Evolutionary conservation across 1,139 yeast species (phyloP).

Genomic region (Yamadazyma trypodendri): DNA sequence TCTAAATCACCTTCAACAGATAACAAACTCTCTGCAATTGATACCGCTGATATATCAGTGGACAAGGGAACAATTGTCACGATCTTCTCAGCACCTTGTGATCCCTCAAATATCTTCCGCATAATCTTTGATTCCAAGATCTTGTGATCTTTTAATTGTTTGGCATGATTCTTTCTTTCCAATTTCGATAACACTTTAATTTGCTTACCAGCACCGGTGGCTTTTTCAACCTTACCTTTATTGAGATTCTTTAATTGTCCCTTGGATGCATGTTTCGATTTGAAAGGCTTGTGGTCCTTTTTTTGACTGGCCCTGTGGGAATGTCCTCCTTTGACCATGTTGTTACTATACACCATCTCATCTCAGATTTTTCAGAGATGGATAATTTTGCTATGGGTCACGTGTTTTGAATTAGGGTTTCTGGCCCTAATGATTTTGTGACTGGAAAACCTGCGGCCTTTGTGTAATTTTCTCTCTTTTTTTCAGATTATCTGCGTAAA

Average conservation of each 20-base stretch:
- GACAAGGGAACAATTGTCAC: constrained; percentile 81
- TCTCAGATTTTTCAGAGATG: constrained; percentile 11
- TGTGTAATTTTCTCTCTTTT: constrained; percentile 12
- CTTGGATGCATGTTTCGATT: constrained; percentile 88
- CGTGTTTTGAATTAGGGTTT: constrained; percentile 14
- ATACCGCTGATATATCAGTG: constrained; percentile 59
- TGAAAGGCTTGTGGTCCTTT: constrained; percentile 84
- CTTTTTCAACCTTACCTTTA: constrained; percentile 88
- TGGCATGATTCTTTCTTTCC: constrained; percentile 77
- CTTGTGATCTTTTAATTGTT: constrained; percentile 75
- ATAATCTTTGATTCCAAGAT: constrained; percentile 50
- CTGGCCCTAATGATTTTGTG: constrained; percentile 2
- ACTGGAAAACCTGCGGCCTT: constrained; percentile 7
- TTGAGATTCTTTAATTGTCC: constrained; percentile 74
- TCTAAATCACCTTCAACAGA: constrained; percentile 24
- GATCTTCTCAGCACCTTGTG: constrained; percentile 77
- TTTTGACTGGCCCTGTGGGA: constrained; percentile 82
- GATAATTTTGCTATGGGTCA: constrained; percentile 7
- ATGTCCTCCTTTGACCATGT: constrained; percentile 61
- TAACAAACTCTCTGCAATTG: constrained; percentile 54
- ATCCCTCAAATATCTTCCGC: constrained; percentile 76
- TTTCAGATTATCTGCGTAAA: constrained; percentile 5
- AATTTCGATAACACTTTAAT: constrained; percentile 53
- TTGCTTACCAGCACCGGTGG: constrained; percentile 36
- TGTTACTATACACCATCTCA: constrained; percentile 9